Base-by-base conservation (phyloP, 495 filamentous ascomycete genomes). In the Lentithecium fluviatile region DNA sequence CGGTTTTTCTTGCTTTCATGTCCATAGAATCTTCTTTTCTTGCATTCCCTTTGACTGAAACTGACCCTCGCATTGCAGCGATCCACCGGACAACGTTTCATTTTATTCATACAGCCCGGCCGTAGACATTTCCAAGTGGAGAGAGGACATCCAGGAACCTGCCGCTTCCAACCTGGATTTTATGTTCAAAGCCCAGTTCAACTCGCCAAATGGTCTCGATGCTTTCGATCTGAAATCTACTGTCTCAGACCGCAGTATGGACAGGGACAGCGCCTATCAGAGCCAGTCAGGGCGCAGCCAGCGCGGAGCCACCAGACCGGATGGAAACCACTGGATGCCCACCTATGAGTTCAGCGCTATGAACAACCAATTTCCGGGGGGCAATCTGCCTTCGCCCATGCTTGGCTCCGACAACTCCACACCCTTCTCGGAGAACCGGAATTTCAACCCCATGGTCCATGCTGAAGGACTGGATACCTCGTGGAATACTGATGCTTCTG, bases 361-460 rank as follows among this genome's bases (percentile, higher is more conserved):
- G 58, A 47, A 29, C 43, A 62, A 45, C 19, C 52, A 64, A 25
- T 65, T 62, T 53, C 17, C 54, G 5, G 73, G 73, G 0, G 76
- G 60, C 23, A 53, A 56, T 38, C 75, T 72, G 46, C 75, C 70
- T 43, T 79, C 68, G 36, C 77, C 77, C 10, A 74, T 67, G 25
- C 71, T 77, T n/a, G 73, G 71, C 23, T 71, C 76, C 24, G 74
- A 73, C 1, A 79, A 51, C 45, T 56, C 46, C 19, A 52, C 17
- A 42, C 38, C 45, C 12, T 64, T 68, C 38, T 36, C 36, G 13
- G 65, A 56, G 11, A 47, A 32, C 29, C 29, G 45, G 45, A 59
- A 55, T 10, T 56, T 67, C 38, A 42, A 58, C 0, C 55, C 60
- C 5, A 49, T 59, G 20, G 38, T 50, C 15, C 47, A 59, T 17